Evolutionary conservation across 179 eudicot genomes (phyloP).

Genomic region (Beta lomatogona): DNA sequence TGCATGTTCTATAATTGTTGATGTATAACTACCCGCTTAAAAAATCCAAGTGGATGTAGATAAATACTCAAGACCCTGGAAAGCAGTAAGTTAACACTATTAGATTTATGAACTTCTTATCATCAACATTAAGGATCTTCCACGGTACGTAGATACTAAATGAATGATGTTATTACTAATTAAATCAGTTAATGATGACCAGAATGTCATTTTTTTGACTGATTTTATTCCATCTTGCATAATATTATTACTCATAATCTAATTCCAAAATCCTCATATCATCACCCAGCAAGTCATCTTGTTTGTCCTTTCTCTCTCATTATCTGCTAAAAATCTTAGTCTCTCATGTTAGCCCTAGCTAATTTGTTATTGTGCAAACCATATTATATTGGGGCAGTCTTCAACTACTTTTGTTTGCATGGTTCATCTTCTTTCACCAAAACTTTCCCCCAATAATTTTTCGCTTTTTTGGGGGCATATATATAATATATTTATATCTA

Average conservation of each 20-base stretch:
- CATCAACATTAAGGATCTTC: neutral
- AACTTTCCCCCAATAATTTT: conserved; percentile 26
- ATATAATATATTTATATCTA: neutral
- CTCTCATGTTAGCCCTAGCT: conserved; percentile 1
- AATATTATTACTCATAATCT: neutral
- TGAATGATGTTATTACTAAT: neutral
- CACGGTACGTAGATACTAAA: neutral
- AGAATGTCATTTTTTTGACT: neutral
- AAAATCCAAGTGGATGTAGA: conserved; percentile 5
- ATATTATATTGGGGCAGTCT: conserved; percentile 21
- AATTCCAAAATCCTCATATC: conserved; percentile 8
- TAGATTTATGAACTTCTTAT: neutral
- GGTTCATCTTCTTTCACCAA: conserved; percentile 54
- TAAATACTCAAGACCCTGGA: neutral
- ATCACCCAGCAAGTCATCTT: conserved; percentile 38
- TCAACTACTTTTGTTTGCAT: conserved; percentile 48
- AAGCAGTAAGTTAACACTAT: neutral
- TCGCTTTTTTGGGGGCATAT: neutral
- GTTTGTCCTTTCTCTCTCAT: conserved; percentile 27
- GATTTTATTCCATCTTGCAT: neutral
- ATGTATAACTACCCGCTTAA: neutral
- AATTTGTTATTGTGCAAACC: conserved; percentile 5
- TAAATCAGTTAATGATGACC: neutral
- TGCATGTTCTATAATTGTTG: neutral
- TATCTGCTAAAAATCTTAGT: conserved; percentile 5